phyloP scores from a whole-genome alignment of 495 filamentous ascomycete species.

The Penicillium diatomitis region DNA sequence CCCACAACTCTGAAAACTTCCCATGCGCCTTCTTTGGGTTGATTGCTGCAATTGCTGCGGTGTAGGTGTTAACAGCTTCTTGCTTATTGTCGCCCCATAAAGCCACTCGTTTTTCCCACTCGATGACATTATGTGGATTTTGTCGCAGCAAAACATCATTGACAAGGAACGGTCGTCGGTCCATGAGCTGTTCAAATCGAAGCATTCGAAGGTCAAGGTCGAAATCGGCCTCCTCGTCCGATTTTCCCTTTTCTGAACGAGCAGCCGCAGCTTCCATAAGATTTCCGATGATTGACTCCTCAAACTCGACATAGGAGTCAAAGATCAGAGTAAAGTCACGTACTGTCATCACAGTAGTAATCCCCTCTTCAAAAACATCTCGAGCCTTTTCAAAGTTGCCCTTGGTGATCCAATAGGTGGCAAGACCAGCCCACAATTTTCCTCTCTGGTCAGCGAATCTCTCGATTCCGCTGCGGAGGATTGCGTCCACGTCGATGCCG shows the following conservation, averaged over 20 bases:
- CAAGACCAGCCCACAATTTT: slow-evolving; percentile 92
- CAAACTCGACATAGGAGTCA: slow-evolving; percentile 92
- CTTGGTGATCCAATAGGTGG: slow-evolving; percentile 93
- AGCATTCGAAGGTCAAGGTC: slow-evolving; percentile 97
- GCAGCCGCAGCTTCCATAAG: slow-evolving; percentile 81
- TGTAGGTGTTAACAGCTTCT: slow-evolving; percentile 91
- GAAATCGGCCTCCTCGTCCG: slow-evolving; percentile 83
- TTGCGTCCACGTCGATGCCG: slow-evolving; percentile 86
- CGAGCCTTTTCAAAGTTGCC: slow-evolving; percentile 86
- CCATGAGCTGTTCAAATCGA: slow-evolving; percentile 97
- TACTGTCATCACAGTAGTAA: slow-evolving; percentile 98
- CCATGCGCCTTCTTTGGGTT: slow-evolving; percentile 93
- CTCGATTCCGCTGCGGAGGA: slow-evolving; percentile 86
- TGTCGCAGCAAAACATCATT: slow-evolving; percentile 95
- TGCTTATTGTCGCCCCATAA: slow-evolving; percentile 91
- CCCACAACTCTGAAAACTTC: slow-evolving; percentile 90
- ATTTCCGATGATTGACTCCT: slow-evolving; percentile 87
- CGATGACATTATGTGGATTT: slow-evolving; percentile 91
- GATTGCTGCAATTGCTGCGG: slow-evolving; percentile 84
- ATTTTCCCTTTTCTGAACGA: slow-evolving; percentile 70
- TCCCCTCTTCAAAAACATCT: slow-evolving; percentile 93
- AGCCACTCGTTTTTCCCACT: slow-evolving; percentile 94
- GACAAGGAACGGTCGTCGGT: slow-evolving; percentile 88
- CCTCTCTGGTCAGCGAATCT: slow-evolving; percentile 91
- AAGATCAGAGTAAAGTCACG: slow-evolving; percentile 96